Base-by-base conservation (phyloP, 306 rosid species). In the Parietaria judaica region DNA sequence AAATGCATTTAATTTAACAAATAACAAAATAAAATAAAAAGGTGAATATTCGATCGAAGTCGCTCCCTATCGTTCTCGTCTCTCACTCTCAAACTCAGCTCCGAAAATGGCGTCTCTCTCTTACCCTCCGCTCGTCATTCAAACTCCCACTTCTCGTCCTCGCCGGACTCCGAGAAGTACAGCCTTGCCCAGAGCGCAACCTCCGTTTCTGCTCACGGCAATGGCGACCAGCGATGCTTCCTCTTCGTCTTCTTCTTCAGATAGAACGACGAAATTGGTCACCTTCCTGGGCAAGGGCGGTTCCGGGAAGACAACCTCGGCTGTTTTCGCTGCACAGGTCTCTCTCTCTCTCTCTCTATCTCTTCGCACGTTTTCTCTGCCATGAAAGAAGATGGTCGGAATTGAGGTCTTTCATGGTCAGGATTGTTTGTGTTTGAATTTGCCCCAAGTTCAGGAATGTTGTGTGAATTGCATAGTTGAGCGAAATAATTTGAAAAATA, bases 231-330 rank as follows among this genome's bases (percentile, higher is more conserved):
- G 31, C 56, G 63, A 14, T 13, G 63, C 46, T 23, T 23, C 50
- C 60, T 68, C 85, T 14, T 61, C 80, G 54, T 54, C 58, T 54
- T 54, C 58, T 14, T 54, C 58, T 54, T 54, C 58, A 16, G 71
- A 67, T 13, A 63, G 64, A 31, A 52, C 84, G 11, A 76, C 89
- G 4, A 76, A 86, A 61, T 69, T 88, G 78, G 70, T 88, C 72
- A 85, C 98, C 51, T 91, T 91, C 76, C 79, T 91, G 60, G 98
- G 98, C 36, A 88, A 91, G 78, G 98, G 98, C 53, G 98, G 98
- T 54, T 91, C 95, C 0, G 96, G 96, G 35, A 91, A 91, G 76
- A 91, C 98, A 59, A 76, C 95, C 14, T 81, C 98, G 2, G 95
- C 98, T 48, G 70, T 87, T 63, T 84, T 88, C 72, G 95, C 96